A percentile compares a stretch with the other conserved stretches of the same genome.
These are phyloP conservation scores for Trapa bicornis DNA, from an alignment of 345 rosid genomes.

Conservation along the genomic window DNA sequence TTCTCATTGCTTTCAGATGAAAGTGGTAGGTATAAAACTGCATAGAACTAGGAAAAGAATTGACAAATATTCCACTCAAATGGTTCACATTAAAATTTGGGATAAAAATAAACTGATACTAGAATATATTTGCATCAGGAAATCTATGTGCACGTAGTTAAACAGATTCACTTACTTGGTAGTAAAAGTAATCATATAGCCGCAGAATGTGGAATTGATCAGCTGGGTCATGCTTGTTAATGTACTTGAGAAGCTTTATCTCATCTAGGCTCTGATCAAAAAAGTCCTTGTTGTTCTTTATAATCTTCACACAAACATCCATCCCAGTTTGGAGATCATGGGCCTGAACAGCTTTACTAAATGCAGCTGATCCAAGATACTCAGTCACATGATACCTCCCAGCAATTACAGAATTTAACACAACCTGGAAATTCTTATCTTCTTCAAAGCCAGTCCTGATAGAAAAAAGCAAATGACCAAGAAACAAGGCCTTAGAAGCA, in stretches of 20 bases:
- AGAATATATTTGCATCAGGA: not conserved
- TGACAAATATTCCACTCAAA: not conserved
- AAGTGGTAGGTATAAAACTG: not conserved
- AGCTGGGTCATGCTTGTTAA: constrained; percentile 95
- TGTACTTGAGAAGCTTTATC: constrained; percentile 94
- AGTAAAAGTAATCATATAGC: constrained; percentile 93
- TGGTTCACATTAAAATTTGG: not conserved
- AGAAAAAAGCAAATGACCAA: constrained; percentile 9
- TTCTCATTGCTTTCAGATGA: not conserved
- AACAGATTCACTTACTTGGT: constrained; percentile 50
- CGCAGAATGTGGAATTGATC: constrained; percentile 95
- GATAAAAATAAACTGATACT: not conserved
- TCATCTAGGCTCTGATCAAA: constrained; percentile 99
- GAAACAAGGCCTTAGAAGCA: constrained; percentile 1
- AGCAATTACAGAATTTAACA: constrained; percentile 86
- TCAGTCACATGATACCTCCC: constrained; percentile 98
- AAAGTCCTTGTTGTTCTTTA: constrained; percentile 97
- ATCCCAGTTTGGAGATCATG: constrained; percentile 97
- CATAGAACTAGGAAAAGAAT: not conserved
- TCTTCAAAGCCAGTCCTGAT: constrained; percentile 99
- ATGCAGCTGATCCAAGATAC: constrained; percentile 99
- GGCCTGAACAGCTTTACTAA: constrained; percentile 98
- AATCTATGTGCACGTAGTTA: not conserved
- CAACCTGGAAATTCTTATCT: constrained; percentile 97
- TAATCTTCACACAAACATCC: constrained; percentile 96